Evolutionary conservation across 176 grass and related monocot species (phyloP), one percentile per base, ranked within the genome.

Genomic region (Poa pratensis): DNA sequence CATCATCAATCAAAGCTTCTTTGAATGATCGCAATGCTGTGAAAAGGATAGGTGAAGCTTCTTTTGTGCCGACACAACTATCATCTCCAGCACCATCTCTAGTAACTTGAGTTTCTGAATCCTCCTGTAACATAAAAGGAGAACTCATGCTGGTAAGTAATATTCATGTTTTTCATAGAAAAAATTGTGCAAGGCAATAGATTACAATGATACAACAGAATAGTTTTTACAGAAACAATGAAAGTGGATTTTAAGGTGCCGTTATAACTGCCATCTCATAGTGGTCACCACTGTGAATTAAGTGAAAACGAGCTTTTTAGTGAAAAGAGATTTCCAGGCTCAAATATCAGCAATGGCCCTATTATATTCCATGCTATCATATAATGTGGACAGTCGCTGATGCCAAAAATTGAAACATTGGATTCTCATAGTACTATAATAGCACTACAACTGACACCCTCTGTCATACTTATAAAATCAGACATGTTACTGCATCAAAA

Each of bases 401-500:
- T 37, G 35, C 35, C 35, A 37, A 35, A 35, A 37, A 37, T 37
- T 37, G 35, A 37, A 69, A 40, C 34, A 69, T 39, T 69, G 65
- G 18, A 69, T 39, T 17, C n/a, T 69, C 35, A 69, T 12, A 60
- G 3, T 23, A 60, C 5, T 37, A 37, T 37, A 35, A 4, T 35
- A 35, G n/a, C 3, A 59, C 55, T 59, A 22, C 20, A 23, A 12
- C 23, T 23, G 57, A 23, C 20, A n/a, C 57, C 57, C 3, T 23
- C n/a, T 60, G 9, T 9, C 57, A 60, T 60, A 60, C 1, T 69
- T 19, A 40, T n/a, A 69, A 69, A 39, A 39, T n/a, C 34, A 40
- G 66, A 69, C 66, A 40, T 69, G 66, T 40, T 69, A 69, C 35
- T 69, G 19, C 35, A 69, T 69, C 18, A 40, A 69, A 69, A 69